phyloP scores from a whole-genome alignment of 306 rosid genomes.

The Myrica gale region DNA sequence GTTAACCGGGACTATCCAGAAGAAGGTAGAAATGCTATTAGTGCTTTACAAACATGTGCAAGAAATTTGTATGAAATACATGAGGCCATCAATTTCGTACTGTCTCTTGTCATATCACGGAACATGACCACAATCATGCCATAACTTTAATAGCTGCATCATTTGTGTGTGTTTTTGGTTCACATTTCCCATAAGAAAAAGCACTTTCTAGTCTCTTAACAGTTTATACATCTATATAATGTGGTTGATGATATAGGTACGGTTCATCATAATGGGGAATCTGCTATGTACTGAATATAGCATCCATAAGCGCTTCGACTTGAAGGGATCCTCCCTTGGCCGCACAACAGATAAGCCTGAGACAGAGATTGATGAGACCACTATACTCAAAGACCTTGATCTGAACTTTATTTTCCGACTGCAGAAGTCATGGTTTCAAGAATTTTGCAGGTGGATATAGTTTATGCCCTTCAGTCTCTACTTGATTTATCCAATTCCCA shows the following conservation, averaged over 20 bases:
- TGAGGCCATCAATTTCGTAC: neutral
- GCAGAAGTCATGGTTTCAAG: constrained; percentile 68
- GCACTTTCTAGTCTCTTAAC: neutral
- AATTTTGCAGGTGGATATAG: constrained; percentile 67
- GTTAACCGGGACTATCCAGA: constrained; percentile 67
- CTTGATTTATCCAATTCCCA: constrained; percentile 11
- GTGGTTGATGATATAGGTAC: constrained; percentile 53
- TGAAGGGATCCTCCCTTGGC: constrained; percentile 94
- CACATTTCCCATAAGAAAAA: neutral
- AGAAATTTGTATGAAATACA: neutral
- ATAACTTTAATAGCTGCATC: neutral
- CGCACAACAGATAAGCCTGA: constrained; percentile 71
- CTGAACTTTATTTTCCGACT: constrained; percentile 76
- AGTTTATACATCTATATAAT: neutral
- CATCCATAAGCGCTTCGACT: constrained; percentile 78
- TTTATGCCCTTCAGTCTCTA: constrained; percentile 12
- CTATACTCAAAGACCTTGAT: constrained; percentile 94
- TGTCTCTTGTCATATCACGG: neutral
- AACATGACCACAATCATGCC: neutral
- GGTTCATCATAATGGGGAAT: constrained; percentile 93
- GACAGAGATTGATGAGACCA: constrained; percentile 76
- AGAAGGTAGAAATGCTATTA: constrained; percentile 54
- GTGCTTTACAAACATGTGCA: neutral
- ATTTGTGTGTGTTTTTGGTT: constrained; percentile 9
- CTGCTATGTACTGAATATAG: constrained; percentile 61